Percentiles rank a stretch among this genome's conserved stretches.
phyloP scores from a whole-genome alignment of 225 moss, liverwort and hornwort species.

The Pseudisothecium myosuroides region DNA sequence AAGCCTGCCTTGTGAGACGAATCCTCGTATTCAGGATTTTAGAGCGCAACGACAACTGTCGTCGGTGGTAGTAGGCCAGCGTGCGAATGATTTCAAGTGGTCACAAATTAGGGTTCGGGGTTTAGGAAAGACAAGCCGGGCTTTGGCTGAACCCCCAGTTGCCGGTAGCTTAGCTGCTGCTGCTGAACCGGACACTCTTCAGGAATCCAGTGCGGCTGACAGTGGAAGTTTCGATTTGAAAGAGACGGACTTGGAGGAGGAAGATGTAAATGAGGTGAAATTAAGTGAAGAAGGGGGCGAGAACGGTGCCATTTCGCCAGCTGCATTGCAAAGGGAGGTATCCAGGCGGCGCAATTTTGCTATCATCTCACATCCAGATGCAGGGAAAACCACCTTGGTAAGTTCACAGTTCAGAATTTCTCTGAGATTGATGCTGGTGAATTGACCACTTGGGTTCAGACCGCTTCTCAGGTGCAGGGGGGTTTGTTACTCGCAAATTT shows the following conservation, averaged over 20 bases:
- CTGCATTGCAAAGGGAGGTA: conserved; percentile 57
- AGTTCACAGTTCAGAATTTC: neutral
- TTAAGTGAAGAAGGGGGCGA: conserved; percentile 25
- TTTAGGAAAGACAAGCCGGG: conserved; percentile 15
- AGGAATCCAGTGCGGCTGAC: neutral
- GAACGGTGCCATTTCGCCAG: conserved; percentile 36
- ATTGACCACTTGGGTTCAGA: neutral
- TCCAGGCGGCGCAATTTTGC: conserved; percentile 80
- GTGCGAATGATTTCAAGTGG: neutral
- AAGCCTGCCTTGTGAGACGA: neutral
- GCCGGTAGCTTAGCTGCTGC: neutral
- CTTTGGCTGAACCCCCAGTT: conserved; percentile 17
- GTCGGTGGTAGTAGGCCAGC: neutral
- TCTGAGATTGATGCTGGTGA: neutral
- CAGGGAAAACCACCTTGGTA: conserved; percentile 93
- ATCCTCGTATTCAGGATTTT: neutral
- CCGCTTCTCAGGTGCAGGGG: neutral
- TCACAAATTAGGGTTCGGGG: conserved; percentile 12
- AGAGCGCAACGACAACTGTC: neutral
- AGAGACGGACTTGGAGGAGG: neutral
- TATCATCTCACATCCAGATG: conserved; percentile 94
- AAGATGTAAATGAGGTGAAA: neutral
- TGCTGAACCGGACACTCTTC: neutral
- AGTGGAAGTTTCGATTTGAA: neutral
- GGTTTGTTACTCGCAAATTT: neutral